Evolutionary conservation across 495 filamentous ascomycete genomes (phyloP).

Genomic region (Chlorociboria aeruginascens): DNA sequence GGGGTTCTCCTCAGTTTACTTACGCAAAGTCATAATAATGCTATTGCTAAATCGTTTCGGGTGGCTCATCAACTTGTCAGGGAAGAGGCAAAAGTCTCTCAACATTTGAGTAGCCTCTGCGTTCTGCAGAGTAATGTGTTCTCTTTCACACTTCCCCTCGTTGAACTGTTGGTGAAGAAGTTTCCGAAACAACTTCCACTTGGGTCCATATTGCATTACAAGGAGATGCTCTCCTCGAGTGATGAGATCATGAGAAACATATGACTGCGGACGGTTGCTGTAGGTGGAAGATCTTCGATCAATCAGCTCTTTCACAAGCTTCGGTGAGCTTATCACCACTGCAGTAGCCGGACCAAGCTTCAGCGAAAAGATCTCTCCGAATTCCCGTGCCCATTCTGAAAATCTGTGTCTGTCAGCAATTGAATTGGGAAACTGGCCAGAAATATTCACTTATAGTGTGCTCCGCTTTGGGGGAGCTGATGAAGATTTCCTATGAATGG

Average conservation of each 20-base stretch:
- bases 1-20: background rate
- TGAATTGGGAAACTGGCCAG: background rate
- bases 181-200: conserved; percentile 30
- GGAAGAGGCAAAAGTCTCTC: conserved; percentile 26
- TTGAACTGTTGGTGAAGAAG: conserved; percentile 29
- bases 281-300: conserved; percentile 33
- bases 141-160: conserved; percentile 28
- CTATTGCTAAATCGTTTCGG: conserved; percentile 35
- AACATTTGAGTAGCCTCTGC: conserved; percentile 37
- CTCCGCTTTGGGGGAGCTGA: conserved; percentile 24
- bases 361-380: conserved; percentile 32
- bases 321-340: conserved; percentile 28
- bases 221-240: conserved; percentile 32
- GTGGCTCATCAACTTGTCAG: conserved; percentile 32
- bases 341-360: conserved; percentile 27
- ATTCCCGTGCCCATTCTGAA: conserved; percentile 32
- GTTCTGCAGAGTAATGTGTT: conserved; percentile 30
- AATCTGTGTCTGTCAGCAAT: conserved; percentile 19
- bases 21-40: conserved; percentile 28
- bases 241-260: conserved; percentile 28
- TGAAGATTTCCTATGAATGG: conserved; percentile 31
- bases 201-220: conserved; percentile 28
- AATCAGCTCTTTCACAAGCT: conserved; percentile 29
- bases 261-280: conserved; percentile 31
- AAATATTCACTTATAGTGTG: conserved; percentile 20